Base-by-base conservation (phyloP, 1,139 yeast genomes). In the Sugiyamaella japonica region DNA sequence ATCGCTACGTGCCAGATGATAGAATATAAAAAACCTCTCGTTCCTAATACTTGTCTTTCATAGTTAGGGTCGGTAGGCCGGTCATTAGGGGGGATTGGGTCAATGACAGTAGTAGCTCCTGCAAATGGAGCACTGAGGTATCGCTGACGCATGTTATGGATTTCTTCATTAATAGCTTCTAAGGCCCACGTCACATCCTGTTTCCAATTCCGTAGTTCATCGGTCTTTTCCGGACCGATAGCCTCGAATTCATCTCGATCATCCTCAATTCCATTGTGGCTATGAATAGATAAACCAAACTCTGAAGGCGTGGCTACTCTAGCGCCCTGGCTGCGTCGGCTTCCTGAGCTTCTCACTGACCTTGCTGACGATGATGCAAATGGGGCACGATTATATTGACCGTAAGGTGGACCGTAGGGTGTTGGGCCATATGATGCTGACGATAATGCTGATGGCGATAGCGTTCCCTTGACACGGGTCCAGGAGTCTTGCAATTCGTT, bases 401-500 rank as follows among this genome's bases (percentile, higher is more conserved):
- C 57, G 34, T 54, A 54, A 6, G 53, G 53, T 20, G 48, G 46
- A 15, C 45, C 39, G 34, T 28, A 38, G 7, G 45, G 9, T 13
- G 6, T 4, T 29, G 52, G 49, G 20, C 45, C 39, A 23, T 28
- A 38, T 4, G 45, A 17, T 15, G 12, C 7, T 29, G 34, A 12
- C 36, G 52, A 44, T 25, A 15, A 32, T 15, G 48, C 20, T 6
- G 52, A 13, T 5, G 50, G 42, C 13, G 48, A 29, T 38, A 45
- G 9, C 5, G 25, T 34, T 5, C 46, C 85, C 63, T 82, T 84
- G 53, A 86, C 82, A 66, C 85, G 90, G 64, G 83, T 86, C 91
- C 93, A 86, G 43, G 85, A 72, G 62, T 79, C 82, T 63, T 85
- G 89, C 63, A 86, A 74, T 63, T 86, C 93, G 45, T 76, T 72